Evolutionary conservation across 495 filamentous ascomycete genomes (phyloP), one percentile per base, ranked within the genome.

Genomic region (Lasiosphaeria ovina): DNA sequence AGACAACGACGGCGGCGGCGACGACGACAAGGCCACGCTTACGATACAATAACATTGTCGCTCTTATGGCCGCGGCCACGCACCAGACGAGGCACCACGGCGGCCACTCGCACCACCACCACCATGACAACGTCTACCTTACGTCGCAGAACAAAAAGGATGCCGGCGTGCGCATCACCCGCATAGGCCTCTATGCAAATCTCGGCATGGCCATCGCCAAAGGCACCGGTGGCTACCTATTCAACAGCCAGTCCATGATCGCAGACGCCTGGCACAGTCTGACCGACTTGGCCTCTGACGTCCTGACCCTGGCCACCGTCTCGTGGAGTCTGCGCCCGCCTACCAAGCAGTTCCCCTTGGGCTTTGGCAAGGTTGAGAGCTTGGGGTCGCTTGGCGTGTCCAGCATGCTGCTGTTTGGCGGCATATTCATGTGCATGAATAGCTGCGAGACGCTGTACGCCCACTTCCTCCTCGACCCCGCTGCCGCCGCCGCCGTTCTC

Each of bases 341-440:
- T 1, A 90, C 89, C 12, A 81, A 85, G 36, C 79, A 82, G 38
- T 98, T 97, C 72, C 94, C 94, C 14, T 81, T 83, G 66, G 94
- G 94, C 5, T 98, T 95, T 68, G 94, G 94, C 60, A 98, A 98
- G 77, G 82, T 98, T n/a, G 94, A 98, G 77, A 94, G 91, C 66
- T 77, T 98, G 72, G 94, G 94, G 11, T 92, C 91, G 12, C 72
- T 98, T 65, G 95, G 94, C 12, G 94, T 98, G 17, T 96, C 91
- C 59, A 87, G 90, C 49, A 85, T 98, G 69, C 78, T 98, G 64
- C 82, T 98, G 14, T 83, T 84, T 55, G 94, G 95, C 49, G 94
- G 94, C 32, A 74, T 96, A 38, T 90, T 92, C 66, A 96, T 98
- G 90, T 91, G 92, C 58, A 80, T 88, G 72, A 86, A 89, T 70